phyloP scores from a whole-genome alignment of 305 asterid genomes.

The Caryopteris hybrid region DNA sequence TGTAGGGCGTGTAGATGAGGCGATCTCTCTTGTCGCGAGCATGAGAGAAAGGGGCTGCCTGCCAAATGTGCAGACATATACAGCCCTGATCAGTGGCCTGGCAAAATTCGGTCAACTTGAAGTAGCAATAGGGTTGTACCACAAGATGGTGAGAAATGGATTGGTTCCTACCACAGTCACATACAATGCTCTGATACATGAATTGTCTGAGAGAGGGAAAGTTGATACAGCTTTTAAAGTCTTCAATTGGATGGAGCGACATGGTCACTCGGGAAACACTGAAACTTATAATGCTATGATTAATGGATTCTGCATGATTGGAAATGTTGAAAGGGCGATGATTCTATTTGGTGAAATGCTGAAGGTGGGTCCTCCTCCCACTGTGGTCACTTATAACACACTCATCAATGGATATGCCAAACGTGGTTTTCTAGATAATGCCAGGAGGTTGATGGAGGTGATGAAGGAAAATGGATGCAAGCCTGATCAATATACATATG shows the following conservation, averaged over 20 bases:
- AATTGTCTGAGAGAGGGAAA: slow-evolving; percentile 49
- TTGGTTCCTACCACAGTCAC: slow-evolving; percentile 70
- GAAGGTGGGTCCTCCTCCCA: slow-evolving; percentile 65
- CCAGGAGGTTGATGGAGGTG: slow-evolving; percentile 72
- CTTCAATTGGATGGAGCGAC: slow-evolving; percentile 60
- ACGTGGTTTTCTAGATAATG: slow-evolving; percentile 52
- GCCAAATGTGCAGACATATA: slow-evolving; percentile 80
- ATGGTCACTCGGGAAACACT: slow-evolving; percentile 43
- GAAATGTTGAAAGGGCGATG: slow-evolving; percentile 71
- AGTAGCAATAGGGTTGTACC: slow-evolving; percentile 80
- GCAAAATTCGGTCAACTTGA: slow-evolving; percentile 54
- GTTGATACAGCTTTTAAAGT: slow-evolving; percentile 42
- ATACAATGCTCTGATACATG: slow-evolving; percentile 65
- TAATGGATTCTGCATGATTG: slow-evolving; percentile 64
- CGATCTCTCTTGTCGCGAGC: slow-evolving; percentile 55
- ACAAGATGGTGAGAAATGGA: slow-evolving; percentile 69
- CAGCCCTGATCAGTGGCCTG: slow-evolving; percentile 76
- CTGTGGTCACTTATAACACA: slow-evolving; percentile 66
- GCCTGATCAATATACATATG: slow-evolving; percentile 76
- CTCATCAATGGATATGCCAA: slow-evolving; percentile 64
- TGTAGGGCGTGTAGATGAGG: slow-evolving; percentile 58
- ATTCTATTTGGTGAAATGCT: slow-evolving; percentile 66
- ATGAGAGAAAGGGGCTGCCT: slow-evolving; percentile 56
- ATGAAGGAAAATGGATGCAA: slow-evolving; percentile 72
- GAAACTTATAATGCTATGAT: slow-evolving; percentile 69